A percentile compares a stretch with the other conserved stretches of the same genome.
These are phyloP conservation scores for Craspedostauros australis DNA, from an alignment of 108 stramenopile species.

Conservation along the genomic window DNA sequence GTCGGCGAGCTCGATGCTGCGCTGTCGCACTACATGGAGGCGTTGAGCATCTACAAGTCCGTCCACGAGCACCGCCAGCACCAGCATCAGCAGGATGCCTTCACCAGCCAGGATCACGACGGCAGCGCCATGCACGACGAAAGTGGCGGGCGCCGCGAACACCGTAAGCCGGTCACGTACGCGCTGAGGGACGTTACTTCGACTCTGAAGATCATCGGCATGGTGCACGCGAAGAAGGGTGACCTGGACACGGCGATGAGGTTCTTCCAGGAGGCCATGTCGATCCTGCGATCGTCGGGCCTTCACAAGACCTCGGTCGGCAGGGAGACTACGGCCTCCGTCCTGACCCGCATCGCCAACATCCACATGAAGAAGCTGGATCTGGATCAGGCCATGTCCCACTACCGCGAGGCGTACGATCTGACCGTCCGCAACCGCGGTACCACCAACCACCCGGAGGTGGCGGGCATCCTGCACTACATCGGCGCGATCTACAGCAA, in stretches of 20 bases:
- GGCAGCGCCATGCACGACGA: constrained; percentile 6
- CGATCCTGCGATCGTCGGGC: constrained; percentile 41
- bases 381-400: constrained; percentile 60
- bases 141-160: constrained; percentile 1
- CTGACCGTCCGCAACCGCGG: constrained; percentile 48
- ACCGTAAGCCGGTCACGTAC: constrained; percentile 3
- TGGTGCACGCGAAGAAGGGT: constrained; percentile 65
- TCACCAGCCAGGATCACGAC: not conserved
- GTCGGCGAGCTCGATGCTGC: constrained; percentile 71
- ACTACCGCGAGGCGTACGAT: constrained; percentile 74
- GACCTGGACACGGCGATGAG: constrained; percentile 60
- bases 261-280: constrained; percentile 69
- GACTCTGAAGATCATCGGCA: constrained; percentile 76
- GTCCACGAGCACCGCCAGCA: constrained; percentile 15
- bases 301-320: constrained; percentile 28
- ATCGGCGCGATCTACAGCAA: constrained; percentile 70
- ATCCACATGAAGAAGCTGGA: constrained; percentile 66
- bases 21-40: constrained; percentile 55
- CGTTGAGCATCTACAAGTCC: constrained; percentile 59
- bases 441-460: constrained; percentile 63
- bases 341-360: constrained; percentile 59
- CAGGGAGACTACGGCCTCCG: constrained; percentile 47
- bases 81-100: constrained; percentile 8
- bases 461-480: constrained; percentile 71
- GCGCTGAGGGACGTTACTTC: constrained; percentile 62